A percentile compares a stretch with the other conserved stretches of the same genome.
These are phyloP conservation scores for Trichaptum fuscoviolaceum DNA, from an alignment of 768 basidiomycete species.

Conservation along the genomic window DNA sequence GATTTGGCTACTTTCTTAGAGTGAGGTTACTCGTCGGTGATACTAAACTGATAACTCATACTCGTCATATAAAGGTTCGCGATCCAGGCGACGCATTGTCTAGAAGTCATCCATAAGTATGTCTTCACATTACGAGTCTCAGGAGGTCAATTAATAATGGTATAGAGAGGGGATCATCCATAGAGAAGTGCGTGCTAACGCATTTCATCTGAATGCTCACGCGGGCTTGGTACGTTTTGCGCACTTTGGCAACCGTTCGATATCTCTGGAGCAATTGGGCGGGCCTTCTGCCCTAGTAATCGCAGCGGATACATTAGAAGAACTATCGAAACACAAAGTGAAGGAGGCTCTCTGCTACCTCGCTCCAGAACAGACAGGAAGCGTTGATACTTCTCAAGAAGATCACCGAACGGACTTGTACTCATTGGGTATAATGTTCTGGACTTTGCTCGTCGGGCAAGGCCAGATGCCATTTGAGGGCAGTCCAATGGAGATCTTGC, in stretches of 20 bases:
- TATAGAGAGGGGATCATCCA: constrained; percentile 54
- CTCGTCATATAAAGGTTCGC: constrained; percentile 46
- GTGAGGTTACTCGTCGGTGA: constrained; percentile 31
- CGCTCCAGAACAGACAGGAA: constrained; percentile 72
- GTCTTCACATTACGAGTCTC: constrained; percentile 8
- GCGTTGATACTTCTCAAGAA: constrained; percentile 64
- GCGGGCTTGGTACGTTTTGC: constrained; percentile 65
- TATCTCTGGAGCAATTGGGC: constrained; percentile 66
- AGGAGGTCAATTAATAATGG: background rate
- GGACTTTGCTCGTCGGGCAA: constrained; percentile 68
- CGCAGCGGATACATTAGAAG: constrained; percentile 43
- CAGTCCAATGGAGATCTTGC: constrained; percentile 51
- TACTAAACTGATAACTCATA: background rate
- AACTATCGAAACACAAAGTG: constrained; percentile 60
- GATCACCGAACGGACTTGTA: constrained; percentile 75
- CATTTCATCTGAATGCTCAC: constrained; percentile 68
- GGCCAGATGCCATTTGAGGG: constrained; percentile 61
- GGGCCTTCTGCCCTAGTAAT: constrained; percentile 68
- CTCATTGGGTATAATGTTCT: constrained; percentile 67
- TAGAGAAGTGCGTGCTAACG: constrained; percentile 74
- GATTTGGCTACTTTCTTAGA: constrained; percentile 74
- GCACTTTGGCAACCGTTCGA: constrained; percentile 70
- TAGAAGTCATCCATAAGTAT: constrained; percentile 62
- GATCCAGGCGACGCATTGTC: constrained; percentile 67
- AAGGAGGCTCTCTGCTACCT: constrained; percentile 74